Base-by-base conservation (phyloP, 192 early-diverging fungal genomes). In the Coemansia sp. region DNA sequence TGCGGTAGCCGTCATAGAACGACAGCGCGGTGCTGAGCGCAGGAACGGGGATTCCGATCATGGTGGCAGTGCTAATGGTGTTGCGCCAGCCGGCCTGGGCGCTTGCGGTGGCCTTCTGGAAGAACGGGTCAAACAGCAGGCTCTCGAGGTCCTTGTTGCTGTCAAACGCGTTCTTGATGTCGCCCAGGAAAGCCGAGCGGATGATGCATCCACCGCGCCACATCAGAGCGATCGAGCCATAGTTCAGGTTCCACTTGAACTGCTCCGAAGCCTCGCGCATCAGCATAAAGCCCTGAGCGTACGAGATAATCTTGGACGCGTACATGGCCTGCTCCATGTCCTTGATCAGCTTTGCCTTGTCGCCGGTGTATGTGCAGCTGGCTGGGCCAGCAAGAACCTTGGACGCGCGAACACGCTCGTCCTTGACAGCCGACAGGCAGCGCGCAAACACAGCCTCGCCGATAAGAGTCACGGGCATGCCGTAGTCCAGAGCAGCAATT, bases 161-260 rank as follows among this genome's bases (percentile, higher is more conserved):
- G 75, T 85, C 88, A 87, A 94, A 99, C 29, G 96, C 96, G 61
- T 90, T 86, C 83, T 92, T 96, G 87, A 99, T 99, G 82, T 99
- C 93, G 54, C 95, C 93, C 68, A 99, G 86, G 89, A 99, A 99
- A 57, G 87, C 93, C 64, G 89, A 91, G 71, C 96, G 92, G 80
- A 99, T 99, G 68, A 99, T 99, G 87, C 96, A 99, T 49, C 96
- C 96, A 62, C 96, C 96, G 63, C 94, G 89, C 96, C 96, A 99
- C 96, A 99, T 99, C 31, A 99, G 84, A 56, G 96, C 95, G 84
- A 99, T 99, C 57, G 93, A 94, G 40, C 93, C 95, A 76, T 94
- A 92, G 90, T 97, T 97, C 71, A 99, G 85, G 83, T 97, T 88
- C 96, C 96, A 99, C 58, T 84, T 84, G 80, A 90, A 87, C 75